phyloP scores from a whole-genome alignment of 139 green algal species.

The Ettlia oleoabundans region DNA sequence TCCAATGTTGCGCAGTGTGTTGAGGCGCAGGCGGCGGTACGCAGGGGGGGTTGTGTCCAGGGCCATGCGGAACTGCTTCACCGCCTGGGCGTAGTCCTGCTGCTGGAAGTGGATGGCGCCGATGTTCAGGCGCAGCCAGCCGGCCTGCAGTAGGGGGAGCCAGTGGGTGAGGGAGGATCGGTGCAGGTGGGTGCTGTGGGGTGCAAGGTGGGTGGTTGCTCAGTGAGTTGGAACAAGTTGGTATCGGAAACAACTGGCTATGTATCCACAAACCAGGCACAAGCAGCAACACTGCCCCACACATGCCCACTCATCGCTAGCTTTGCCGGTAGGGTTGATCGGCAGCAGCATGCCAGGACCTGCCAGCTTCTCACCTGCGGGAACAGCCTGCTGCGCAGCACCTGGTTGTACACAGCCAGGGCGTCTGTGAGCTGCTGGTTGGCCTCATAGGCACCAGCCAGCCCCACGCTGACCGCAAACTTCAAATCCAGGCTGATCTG shows the following conservation, averaged over 20 bases:
- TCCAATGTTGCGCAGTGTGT: slow-evolving; percentile 87
- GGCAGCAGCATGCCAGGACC: neutral
- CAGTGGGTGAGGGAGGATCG: neutral
- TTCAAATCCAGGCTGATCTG: slow-evolving; percentile 79
- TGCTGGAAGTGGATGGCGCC: slow-evolving; percentile 87
- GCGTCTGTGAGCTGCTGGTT: slow-evolving; percentile 80
- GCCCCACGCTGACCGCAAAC: slow-evolving; percentile 72
- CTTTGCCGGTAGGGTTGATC: neutral
- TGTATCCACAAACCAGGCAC: too few relatives aligned
- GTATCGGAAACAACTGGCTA: too few relatives aligned
- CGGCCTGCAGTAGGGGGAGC: slow-evolving; percentile 29
- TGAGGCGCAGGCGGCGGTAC: slow-evolving; percentile 57
- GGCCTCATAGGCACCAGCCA: slow-evolving; percentile 62
- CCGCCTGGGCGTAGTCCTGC: slow-evolving; percentile 65
- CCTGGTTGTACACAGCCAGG: slow-evolving; percentile 71
- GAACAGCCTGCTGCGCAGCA: slow-evolving; percentile 76
- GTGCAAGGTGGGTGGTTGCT: too few relatives aligned
- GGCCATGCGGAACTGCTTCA: slow-evolving; percentile 91
- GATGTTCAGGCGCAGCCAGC: slow-evolving; percentile 88
- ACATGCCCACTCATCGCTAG: too few relatives aligned
- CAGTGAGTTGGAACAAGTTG: too few relatives aligned
- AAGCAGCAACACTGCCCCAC: too few relatives aligned
- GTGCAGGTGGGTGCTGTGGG: neutral
- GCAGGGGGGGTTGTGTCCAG: slow-evolving; percentile 78
- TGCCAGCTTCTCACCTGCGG: slow-evolving; percentile 35